Base-by-base conservation (phyloP, 352 stramenopile genomes). In the Phytophthora tentaculata region DNA sequence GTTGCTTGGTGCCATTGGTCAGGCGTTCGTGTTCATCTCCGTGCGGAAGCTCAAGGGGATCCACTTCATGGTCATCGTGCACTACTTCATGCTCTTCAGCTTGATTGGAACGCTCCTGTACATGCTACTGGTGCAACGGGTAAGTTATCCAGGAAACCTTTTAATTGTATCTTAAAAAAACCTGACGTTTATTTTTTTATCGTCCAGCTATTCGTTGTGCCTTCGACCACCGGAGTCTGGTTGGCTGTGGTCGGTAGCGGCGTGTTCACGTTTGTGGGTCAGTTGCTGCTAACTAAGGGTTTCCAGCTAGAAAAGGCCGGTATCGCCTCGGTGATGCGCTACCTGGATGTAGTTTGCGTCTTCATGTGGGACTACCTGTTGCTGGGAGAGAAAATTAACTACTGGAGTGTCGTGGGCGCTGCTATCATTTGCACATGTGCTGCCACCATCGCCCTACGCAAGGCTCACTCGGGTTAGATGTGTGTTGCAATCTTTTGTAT, bases 271-370 rank as follows among this genome's bases (percentile, higher is more conserved):
- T 92, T 90, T 22, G 35, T 86, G 4, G 84, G 84, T 2, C 85
- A 94, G 49, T 44, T 92, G 52, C 73, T 90, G 37, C 71, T 95
- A 10, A 95, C 88, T 1, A 88, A 89, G 44, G 88, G 88, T 6
- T 94, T 95, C 54, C 88, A 95, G 67, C 73, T 92, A 6, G 88
- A 93, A 50, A 95, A 94, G 44, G 83, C 84, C n/a, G 86, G 85
- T 13, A 89, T 93, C 28, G 88, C 88, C 14, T 93, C 84, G 14
- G 82, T 94, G 55, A 93, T 94, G 88, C 88, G 88, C 32, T 93
- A 93, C 64, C 50, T 94, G 23, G 87, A 94, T 55, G 85, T 95
- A 8, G 85, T 94, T n/a, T 94, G 77, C 62, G 83, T 92, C 7
- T 95, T 95, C 63, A 74, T 95, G 49, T 94, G 84, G 83, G 85